A percentile compares a stretch with the other conserved stretches of the same genome.
These are phyloP conservation scores for Colletotrichum cereale DNA, from an alignment of 2,329 filamentous ascomycete species.

Conservation along the genomic window DNA sequence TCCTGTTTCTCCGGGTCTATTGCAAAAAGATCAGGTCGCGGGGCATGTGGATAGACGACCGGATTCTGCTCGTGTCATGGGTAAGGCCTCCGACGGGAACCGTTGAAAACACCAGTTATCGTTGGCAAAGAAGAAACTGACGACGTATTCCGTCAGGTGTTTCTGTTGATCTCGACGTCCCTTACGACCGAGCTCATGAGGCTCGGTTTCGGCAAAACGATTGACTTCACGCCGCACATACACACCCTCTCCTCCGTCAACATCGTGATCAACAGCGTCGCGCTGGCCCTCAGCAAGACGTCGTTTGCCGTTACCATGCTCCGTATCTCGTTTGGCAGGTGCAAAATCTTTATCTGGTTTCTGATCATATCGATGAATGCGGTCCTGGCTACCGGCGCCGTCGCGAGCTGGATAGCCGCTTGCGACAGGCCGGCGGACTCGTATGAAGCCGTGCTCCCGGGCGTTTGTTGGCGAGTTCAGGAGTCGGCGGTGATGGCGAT, in stretches of 20 bases:
- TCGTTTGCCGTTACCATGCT: slow-evolving; percentile 49
- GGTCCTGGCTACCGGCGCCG: slow-evolving; percentile 11
- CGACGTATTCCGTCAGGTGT: not conserved
- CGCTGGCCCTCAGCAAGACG: slow-evolving; percentile 44
- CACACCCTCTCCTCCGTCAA: slow-evolving; percentile 28
- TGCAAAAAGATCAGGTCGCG: slow-evolving; percentile 41
- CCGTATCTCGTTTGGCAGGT: slow-evolving; percentile 43
- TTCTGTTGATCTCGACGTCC: slow-evolving; percentile 18
- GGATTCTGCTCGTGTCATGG: slow-evolving; percentile 42
- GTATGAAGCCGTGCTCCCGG: slow-evolving; percentile 16
- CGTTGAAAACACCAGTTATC: not conserved
- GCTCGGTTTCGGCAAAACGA: slow-evolving; percentile 30
- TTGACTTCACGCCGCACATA: slow-evolving; percentile 13
- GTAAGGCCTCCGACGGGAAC: not conserved
- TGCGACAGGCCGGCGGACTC: slow-evolving; percentile 20
- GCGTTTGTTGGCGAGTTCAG: slow-evolving; percentile 17
- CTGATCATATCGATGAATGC: slow-evolving; percentile 44
- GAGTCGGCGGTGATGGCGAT: slow-evolving; percentile 22
- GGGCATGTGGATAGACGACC: slow-evolving; percentile 44
- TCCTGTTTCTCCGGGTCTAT: slow-evolving; percentile 42
- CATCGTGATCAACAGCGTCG: slow-evolving; percentile 27
- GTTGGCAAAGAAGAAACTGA: not conserved
- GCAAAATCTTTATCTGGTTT: slow-evolving; percentile 43
- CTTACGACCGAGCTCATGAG: slow-evolving; percentile 37
- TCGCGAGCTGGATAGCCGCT: slow-evolving; percentile 18